A percentile compares a stretch with the other conserved stretches of the same genome.
phyloP scores from a whole-genome alignment of 2,329 filamentous ascomycete species.

The Aspergillus sp. region DNA sequence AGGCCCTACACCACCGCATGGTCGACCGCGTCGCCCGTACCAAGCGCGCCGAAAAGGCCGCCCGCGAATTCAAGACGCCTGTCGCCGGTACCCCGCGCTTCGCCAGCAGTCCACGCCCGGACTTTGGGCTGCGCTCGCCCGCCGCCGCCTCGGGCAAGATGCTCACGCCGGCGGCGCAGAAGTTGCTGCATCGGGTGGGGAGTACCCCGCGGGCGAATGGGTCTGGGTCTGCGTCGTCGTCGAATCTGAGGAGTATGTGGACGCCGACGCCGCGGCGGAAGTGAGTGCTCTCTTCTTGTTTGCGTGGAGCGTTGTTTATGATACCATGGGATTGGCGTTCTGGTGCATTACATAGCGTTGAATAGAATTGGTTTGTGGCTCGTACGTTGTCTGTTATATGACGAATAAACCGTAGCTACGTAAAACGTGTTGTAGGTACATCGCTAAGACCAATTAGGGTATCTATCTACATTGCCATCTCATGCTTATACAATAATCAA shows the following conservation, averaged over 20 bases:
- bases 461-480: too few relatives aligned
- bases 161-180: conserved; percentile 46
- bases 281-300: not conserved
- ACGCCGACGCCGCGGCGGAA: conserved; percentile 32
- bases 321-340: too few relatives aligned
- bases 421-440: too few relatives aligned
- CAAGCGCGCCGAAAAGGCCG: conserved; percentile 63
- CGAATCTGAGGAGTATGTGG: conserved; percentile 37
- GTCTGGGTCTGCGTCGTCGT: conserved; percentile 11
- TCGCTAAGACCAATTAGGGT: too few relatives aligned
- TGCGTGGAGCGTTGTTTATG: not conserved
- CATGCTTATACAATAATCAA: too few relatives aligned
- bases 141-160: conserved; percentile 25
- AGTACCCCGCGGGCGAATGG: conserved; percentile 29
- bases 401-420: too few relatives aligned
- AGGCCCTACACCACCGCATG: conserved; percentile 80
- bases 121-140: conserved; percentile 30
- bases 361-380: too few relatives aligned
- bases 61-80: conserved; percentile 57
- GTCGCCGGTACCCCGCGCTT: conserved; percentile 34
- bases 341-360: too few relatives aligned
- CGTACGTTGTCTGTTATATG: too few relatives aligned
- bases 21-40: conserved; percentile 76
- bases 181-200: conserved; percentile 39
- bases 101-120: conserved; percentile 39